Evolutionary conservation across 169 alveolate species (phyloP).

Genomic region (Eimeria mitis): DNA sequence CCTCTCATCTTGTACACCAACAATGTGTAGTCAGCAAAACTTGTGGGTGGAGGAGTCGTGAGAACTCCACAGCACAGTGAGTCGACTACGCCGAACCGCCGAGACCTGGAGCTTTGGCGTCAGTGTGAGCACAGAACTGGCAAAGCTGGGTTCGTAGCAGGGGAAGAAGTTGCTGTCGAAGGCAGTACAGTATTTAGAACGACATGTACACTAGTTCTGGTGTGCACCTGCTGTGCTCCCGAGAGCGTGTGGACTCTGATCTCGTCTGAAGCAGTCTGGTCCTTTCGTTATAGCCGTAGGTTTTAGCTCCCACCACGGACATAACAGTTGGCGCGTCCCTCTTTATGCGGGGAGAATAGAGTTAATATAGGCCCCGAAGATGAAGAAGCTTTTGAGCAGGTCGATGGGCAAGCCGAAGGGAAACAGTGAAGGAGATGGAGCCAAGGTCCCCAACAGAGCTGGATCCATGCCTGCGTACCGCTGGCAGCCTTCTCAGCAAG

Average conservation of each 20-base stretch:
- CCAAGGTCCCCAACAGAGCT: conserved; percentile 15
- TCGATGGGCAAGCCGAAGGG: conserved; percentile 17
- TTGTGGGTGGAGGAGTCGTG: not conserved
- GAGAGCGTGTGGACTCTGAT: not conserved
- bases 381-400: conserved; percentile 42
- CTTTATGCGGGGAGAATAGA: not conserved
- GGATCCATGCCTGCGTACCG: conserved; percentile 42
- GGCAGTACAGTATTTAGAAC: not conserved
- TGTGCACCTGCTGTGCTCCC: conserved; percentile 10
- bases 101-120: not conserved
- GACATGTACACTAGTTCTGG: not conserved
- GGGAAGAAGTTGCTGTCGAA: not conserved
- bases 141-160: not conserved
- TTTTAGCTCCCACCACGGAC: not conserved
- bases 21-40: not conserved
- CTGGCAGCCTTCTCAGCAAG: conserved; percentile 24
- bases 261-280: not conserved
- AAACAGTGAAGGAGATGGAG: not conserved
- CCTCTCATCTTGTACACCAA: not conserved
- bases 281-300: not conserved
- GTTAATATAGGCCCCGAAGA: conserved; percentile 1
- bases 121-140: not conserved
- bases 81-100: not conserved
- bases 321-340: not conserved
- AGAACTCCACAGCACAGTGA: not conserved